Base-by-base conservation (phyloP, 169 alveolate species). In the Plasmodium inui region DNA sequence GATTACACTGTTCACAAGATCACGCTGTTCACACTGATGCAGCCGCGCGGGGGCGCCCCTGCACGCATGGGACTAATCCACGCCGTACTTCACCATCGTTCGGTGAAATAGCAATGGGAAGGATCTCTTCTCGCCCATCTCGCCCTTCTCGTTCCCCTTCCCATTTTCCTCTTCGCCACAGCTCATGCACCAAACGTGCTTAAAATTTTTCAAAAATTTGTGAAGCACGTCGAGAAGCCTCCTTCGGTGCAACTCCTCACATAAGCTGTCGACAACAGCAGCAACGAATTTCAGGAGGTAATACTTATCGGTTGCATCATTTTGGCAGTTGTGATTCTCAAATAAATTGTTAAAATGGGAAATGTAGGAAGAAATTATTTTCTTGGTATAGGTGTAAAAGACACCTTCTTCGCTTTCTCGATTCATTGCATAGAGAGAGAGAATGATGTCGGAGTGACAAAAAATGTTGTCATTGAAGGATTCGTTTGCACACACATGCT, bases 151-250 rank as follows among this genome's bases (percentile, higher is more conserved):
- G 14, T 6, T 12, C 8, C 22, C 61, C 61, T 50, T 34, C 39
- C 39, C 3, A 2, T 34, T 4, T 4, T 34, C 39, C 39, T 50
- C 61, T 50, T 28, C 39, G 17, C 6, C n/a, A 26, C n/a, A 19
- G 50, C 71, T 61, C 30, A 88, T 78, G 50, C 83, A 78, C 94
- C 94, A 88, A 57, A 79, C 34, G 30, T 61, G 50, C 55, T 88
- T 88, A 22, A 88, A 88, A 55, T 32, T 78, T 46, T 55, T 88
- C 32, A 88, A 46, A 76, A 88, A 88, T 72, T 34, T 88, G 32
- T 88, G 94, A 19, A 88, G 67, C 19, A 88, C 82, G 50, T 88
- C 94, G 41, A 88, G 81, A 6, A 53, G 82, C 71, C 94, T 88
- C 73, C 46, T 88, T 17, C 46, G 41, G 61, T 88, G 94, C 37